phyloP scores from a whole-genome alignment of 352 stramenopile genomes.

The Globisporangium cylindrosporum region DNA sequence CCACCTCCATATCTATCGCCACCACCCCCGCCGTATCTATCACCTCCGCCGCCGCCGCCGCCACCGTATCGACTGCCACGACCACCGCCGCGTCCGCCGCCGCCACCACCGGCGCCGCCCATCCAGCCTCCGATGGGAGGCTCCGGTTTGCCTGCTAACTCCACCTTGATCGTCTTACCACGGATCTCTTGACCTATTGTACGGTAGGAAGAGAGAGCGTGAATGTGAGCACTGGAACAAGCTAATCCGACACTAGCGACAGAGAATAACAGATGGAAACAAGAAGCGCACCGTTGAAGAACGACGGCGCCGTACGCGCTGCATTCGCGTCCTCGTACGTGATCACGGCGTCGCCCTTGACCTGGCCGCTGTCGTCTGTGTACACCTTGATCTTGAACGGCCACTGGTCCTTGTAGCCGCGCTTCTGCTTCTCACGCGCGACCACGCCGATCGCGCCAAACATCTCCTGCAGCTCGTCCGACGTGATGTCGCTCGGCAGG shows the following conservation, averaged over 20 bases:
- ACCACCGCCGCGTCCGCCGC: conserved; percentile 37
- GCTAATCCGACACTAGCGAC: not conserved
- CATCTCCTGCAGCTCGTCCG: conserved; percentile 80
- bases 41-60: conserved; percentile 21
- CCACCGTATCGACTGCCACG: conserved; percentile 30
- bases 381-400: conserved; percentile 91
- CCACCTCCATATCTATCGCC: conserved; percentile 18
- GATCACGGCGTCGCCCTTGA: conserved; percentile 83
- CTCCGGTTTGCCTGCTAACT: conserved; percentile 80
- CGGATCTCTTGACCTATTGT: conserved; percentile 63
- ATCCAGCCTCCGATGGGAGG: conserved; percentile 72
- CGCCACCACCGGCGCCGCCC: conserved; percentile 38
- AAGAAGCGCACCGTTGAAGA: conserved; percentile 69
- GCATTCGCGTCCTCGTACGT: conserved; percentile 86
- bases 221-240: not conserved
- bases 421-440: conserved; percentile 83
- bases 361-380: conserved; percentile 59
- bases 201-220: not conserved
- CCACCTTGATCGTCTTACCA: conserved; percentile 83
- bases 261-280: not conserved
- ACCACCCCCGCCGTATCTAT: conserved; percentile 17
- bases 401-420: conserved; percentile 87
- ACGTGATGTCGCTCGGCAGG: conserved; percentile 68
- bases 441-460: conserved; percentile 84
- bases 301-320: conserved; percentile 70